Percentiles rank a stretch among this genome's conserved stretches.
These are phyloP conservation scores for barrel medic (Medicago truncatula) DNA, from an alignment of 306 rosid species.

Conservation along the genomic window MtrunA17r5.0-ANR NC_053043.1:45729501-45730000, in stretches of 20 bases:
- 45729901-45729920: neutral
- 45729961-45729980: no score
- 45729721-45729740: conserved; percentile 79
- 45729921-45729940: neutral
- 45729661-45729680: conserved; percentile 3
- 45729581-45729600: conserved; percentile 29
- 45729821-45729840: conserved; percentile 1
- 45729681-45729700: conserved; percentile 40
- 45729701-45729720: conserved; percentile 92
- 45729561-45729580: conserved; percentile 91
- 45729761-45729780: conserved; percentile 51
- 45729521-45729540: conserved; percentile 85
- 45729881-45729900: neutral
- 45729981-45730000: no score
- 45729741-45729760: conserved; percentile 81
- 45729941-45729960: neutral
- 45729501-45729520: conserved; percentile 63
- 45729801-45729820: conserved; percentile 19
- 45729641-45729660: conserved; percentile 11
- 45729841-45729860: conserved; percentile 10
- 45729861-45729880: conserved; percentile 5
- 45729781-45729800: conserved; percentile 19
- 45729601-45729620: neutral
- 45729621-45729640: conserved; percentile 19
- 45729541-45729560: conserved; percentile 79